Conservation (phyloP, 1,284 basidiomycete species). For the Jaminaea rosea region DNA sequence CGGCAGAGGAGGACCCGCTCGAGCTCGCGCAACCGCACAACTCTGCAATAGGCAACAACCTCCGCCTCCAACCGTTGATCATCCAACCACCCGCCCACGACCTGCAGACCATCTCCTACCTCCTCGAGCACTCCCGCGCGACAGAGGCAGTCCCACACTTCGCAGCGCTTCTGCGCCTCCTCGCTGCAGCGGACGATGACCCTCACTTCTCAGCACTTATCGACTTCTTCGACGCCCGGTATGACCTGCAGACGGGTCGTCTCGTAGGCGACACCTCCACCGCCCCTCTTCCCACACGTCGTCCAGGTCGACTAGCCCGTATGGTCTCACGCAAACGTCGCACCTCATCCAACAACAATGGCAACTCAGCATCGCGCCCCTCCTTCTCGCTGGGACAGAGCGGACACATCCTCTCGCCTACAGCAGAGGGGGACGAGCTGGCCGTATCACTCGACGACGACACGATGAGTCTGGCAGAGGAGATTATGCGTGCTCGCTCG, state of each 20-base stretch:
- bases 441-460: no score
- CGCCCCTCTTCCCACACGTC: not conserved
- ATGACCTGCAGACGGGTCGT: slow-evolving; percentile 3
- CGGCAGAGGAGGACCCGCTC: not conserved
- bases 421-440: no score
- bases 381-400: not conserved
- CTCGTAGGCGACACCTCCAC: not conserved
- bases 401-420: no score
- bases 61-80: slow-evolving; percentile 21
- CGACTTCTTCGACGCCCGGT: slow-evolving; percentile 38
- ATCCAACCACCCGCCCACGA: slow-evolving; percentile 18
- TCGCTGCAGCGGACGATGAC: slow-evolving; percentile 33
- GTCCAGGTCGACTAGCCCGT: not conserved
- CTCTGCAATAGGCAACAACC: slow-evolving; percentile 18
- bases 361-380: not conserved
- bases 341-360: not conserved
- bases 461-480: no score
- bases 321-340: not conserved
- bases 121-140: slow-evolving; percentile 20
- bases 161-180: slow-evolving; percentile 24
- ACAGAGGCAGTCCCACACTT: slow-evolving; percentile 22
- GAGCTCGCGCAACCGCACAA: not conserved
- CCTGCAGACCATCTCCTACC: slow-evolving; percentile 21
- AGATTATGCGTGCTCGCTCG: no score
- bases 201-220: slow-evolving; percentile 32